A percentile compares a stretch with the other conserved stretches of the same genome.
Evolutionary conservation across 2,329 filamentous ascomycete genomes (phyloP).

Genomic region (Monosporascus sp.): DNA sequence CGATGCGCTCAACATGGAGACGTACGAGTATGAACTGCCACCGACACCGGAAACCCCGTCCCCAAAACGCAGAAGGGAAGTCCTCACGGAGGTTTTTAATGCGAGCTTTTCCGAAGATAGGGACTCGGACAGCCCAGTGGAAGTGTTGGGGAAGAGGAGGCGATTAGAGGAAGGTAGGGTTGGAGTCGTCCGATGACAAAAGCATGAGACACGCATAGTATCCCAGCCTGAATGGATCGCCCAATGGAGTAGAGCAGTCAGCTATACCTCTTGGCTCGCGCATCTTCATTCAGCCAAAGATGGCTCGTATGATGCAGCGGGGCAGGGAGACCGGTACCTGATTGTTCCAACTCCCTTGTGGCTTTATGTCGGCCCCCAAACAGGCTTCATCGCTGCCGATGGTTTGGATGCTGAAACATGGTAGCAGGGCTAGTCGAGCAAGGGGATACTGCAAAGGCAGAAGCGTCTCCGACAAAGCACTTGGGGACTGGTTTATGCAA

Average conservation of each 20-base stretch:
- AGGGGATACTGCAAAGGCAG: neutral
- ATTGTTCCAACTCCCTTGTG: neutral
- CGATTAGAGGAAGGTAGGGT: conserved; percentile 22
- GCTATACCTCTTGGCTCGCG: too few relatives aligned
- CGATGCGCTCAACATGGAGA: conserved; percentile 37
- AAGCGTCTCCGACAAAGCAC: neutral
- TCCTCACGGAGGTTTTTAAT: conserved; percentile 25
- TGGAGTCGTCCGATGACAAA: conserved; percentile 20
- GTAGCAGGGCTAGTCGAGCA: neutral
- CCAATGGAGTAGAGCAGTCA: neutral
- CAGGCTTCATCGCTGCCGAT: neutral
- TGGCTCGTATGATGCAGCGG: neutral
- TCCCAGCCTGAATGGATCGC: neutral
- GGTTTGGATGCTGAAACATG: neutral
- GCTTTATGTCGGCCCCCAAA: neutral
- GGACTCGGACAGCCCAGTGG: conserved; percentile 12
- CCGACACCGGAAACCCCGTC: conserved; percentile 5
- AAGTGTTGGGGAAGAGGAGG: conserved; percentile 19
- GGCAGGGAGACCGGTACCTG: neutral
- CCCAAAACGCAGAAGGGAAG: conserved; percentile 20
- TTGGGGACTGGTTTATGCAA: neutral
- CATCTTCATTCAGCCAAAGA: neutral
- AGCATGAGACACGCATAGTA: neutral
- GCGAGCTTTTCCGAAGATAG: conserved; percentile 26
- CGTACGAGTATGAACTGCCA: conserved; percentile 34